A percentile compares a stretch with the other conserved stretches of the same genome.
These are phyloP conservation scores for Amniculicola lignicola DNA, from an alignment of 495 filamentous ascomycete genomes.

Conservation along the genomic window DNA sequence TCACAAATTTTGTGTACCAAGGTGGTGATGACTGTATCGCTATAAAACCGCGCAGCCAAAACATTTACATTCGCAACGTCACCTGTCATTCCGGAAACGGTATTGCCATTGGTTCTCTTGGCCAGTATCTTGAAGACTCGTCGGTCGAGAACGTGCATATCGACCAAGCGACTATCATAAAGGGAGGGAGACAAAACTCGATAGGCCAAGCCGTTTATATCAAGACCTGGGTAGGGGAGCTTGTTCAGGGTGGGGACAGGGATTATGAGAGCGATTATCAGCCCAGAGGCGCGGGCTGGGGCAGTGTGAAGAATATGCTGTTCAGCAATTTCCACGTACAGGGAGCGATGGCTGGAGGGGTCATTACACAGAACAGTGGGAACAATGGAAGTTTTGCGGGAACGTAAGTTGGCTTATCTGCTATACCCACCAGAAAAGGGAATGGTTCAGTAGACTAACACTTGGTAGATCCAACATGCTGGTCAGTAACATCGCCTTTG, in stretches of 20 bases:
- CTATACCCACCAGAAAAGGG: background rate
- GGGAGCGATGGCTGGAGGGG: conserved; percentile 44
- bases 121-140: conserved; percentile 57
- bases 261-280: conserved; percentile 49
- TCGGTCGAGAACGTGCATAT: conserved; percentile 49
- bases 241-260: conserved; percentile 41
- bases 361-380: conserved; percentile 51
- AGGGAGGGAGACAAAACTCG: conserved; percentile 45
- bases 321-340: conserved; percentile 53
- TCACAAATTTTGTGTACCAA: conserved; percentile 58
- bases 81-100: conserved; percentile 57
- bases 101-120: conserved; percentile 55
- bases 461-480: conserved; percentile 43
- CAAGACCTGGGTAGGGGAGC: conserved; percentile 56
- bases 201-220: conserved; percentile 55
- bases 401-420: conserved; percentile 36
- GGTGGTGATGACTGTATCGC: conserved; percentile 59
- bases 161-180: conserved; percentile 47
- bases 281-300: conserved; percentile 55
- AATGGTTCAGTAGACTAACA: background rate
- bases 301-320: conserved; percentile 50
- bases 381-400: conserved; percentile 53
- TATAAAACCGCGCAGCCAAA: conserved; percentile 56
- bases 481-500: conserved; percentile 50
- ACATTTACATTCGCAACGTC: conserved; percentile 51